Percentiles rank a stretch among this genome's conserved stretches.
Evolutionary conservation across 1,284 basidiomycete species (phyloP).

Genomic region (Tranzscheliella williamsii): DNA sequence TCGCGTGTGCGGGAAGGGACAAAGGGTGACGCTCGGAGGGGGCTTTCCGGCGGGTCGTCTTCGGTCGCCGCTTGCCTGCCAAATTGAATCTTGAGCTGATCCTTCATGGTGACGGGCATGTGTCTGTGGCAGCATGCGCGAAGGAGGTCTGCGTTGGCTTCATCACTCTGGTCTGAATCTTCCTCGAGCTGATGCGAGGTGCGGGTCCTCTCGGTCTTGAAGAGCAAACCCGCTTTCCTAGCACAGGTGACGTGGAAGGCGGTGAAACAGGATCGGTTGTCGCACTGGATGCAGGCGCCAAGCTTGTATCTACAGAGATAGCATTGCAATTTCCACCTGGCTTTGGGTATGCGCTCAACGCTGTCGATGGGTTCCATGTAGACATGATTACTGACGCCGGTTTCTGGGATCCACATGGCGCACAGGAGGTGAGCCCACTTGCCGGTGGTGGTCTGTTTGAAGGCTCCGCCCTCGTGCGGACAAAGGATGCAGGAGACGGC

Average conservation of each 20-base stretch:
- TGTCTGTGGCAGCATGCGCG: slow-evolving; percentile 57
- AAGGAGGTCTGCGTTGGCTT: slow-evolving; percentile 32
- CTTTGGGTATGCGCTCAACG: slow-evolving; percentile 83
- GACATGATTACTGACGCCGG: slow-evolving; percentile 87
- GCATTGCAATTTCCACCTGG: slow-evolving; percentile 87
- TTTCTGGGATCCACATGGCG: slow-evolving; percentile 97
- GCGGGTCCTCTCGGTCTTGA: slow-evolving; percentile 41
- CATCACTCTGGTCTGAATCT: slow-evolving; percentile 36
- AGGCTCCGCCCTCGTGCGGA: slow-evolving; percentile 94
- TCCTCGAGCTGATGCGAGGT: slow-evolving; percentile 35
- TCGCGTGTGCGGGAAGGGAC: slow-evolving; percentile 30
- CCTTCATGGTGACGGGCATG: slow-evolving; percentile 34
- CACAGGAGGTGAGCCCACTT: slow-evolving; percentile 97
- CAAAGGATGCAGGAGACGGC: slow-evolving; percentile 92
- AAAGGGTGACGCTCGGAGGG: slow-evolving; percentile 21
- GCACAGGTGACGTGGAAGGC: slow-evolving; percentile 97
- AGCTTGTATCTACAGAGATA: slow-evolving; percentile 77
- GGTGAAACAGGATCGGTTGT: slow-evolving; percentile 83
- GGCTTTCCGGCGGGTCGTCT: slow-evolving; percentile 25
- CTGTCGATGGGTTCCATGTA: slow-evolving; percentile 99
- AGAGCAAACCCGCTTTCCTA: slow-evolving; percentile 62
- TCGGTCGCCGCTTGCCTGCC: slow-evolving; percentile 10
- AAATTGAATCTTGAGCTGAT: slow-evolving; percentile 38
- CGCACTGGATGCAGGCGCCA: slow-evolving; percentile 97
- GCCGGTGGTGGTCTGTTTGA: slow-evolving; percentile 91